A percentile compares a stretch with the other conserved stretches of the same genome.
phyloP scores from a whole-genome alignment of 2,329 filamentous ascomycete genomes.

The Westerdykella sp. region DNA sequence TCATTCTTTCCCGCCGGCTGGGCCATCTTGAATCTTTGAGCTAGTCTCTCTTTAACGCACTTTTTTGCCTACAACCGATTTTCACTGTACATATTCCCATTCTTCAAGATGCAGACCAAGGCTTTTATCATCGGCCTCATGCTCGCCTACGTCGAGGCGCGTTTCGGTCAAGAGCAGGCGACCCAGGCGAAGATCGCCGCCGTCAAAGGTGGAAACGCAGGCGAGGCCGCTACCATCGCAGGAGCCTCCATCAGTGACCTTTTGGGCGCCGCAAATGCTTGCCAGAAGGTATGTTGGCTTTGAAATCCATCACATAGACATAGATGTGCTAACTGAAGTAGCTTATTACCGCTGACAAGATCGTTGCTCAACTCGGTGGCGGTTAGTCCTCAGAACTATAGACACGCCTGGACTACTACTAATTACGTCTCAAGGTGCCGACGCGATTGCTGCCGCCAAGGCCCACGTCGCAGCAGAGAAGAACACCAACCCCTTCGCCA shows the following conservation, averaged over 20 bases:
- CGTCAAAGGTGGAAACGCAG: slow-evolving; percentile 51
- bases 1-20: slow-evolving; percentile 28
- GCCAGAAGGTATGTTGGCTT: slow-evolving; percentile 48
- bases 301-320: not conserved
- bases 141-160: slow-evolving; percentile 34
- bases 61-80: slow-evolving; percentile 11
- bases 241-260: slow-evolving; percentile 57
- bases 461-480: slow-evolving; percentile 62
- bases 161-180: slow-evolving; percentile 59
- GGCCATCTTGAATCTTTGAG: slow-evolving; percentile 26
- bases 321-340: slow-evolving; percentile 24
- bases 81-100: slow-evolving; percentile 14
- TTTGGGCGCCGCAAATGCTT: slow-evolving; percentile 59
- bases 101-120: slow-evolving; percentile 30
- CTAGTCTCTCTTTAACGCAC: slow-evolving; percentile 29
- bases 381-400: too few species aligned
- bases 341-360: slow-evolving; percentile 59
- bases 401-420: too few species aligned
- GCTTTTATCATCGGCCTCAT: slow-evolving; percentile 23
- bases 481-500: slow-evolving; percentile 65
- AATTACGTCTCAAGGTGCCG: too few species aligned
- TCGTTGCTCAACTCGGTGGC: slow-evolving; percentile 55
- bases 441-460: slow-evolving; percentile 56
- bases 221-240: slow-evolving; percentile 58
- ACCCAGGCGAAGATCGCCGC: slow-evolving; percentile 51